A percentile compares a stretch with the other conserved stretches of the same genome.
These are phyloP conservation scores for Phytophthora crassamura DNA, from an alignment of 352 stramenopile species.

Conservation along the genomic window DNA sequence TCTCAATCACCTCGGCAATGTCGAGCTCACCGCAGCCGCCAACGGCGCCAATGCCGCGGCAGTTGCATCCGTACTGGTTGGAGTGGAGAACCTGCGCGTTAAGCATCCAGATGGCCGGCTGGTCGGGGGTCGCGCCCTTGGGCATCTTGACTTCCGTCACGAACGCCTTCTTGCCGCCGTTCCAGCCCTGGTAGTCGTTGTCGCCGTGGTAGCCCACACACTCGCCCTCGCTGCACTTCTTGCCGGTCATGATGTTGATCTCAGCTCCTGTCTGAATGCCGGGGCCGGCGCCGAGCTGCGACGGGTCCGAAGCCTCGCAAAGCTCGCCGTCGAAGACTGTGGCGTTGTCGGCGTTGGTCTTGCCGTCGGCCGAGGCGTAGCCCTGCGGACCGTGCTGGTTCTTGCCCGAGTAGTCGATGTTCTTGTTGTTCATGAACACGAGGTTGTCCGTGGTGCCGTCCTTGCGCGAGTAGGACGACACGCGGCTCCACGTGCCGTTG, in stretches of 20 bases:
- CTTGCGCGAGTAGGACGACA: slow-evolving; percentile 60
- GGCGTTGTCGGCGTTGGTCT: slow-evolving; percentile 23
- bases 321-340: slow-evolving; percentile 53
- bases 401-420: slow-evolving; percentile 62
- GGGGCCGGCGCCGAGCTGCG: slow-evolving; percentile 41
- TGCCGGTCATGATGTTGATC: slow-evolving; percentile 69
- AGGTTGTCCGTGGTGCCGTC: slow-evolving; percentile 51
- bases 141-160: slow-evolving; percentile 69
- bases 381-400: slow-evolving; percentile 55
- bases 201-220: slow-evolving; percentile 45
- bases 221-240: slow-evolving; percentile 42
- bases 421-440: slow-evolving; percentile 83
- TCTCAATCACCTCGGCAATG: slow-evolving; percentile 74
- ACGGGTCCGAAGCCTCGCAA: slow-evolving; percentile 48
- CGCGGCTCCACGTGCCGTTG: slow-evolving; percentile 47
- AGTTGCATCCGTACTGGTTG: slow-evolving; percentile 75
- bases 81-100: slow-evolving; percentile 61
- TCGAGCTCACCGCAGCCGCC: slow-evolving; percentile 74
- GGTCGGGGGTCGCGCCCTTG: slow-evolving; percentile 35
- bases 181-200: slow-evolving; percentile 70
- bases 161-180: slow-evolving; percentile 72
- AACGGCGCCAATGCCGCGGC: slow-evolving; percentile 55
- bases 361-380: slow-evolving; percentile 55
- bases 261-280: slow-evolving; percentile 61
- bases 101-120: slow-evolving; percentile 68